A percentile compares a stretch with the other conserved stretches of the same genome.
Evolutionary conservation across 306 rosid genomes (phyloP).

Genomic region (Macrotyloma uniflorum): DNA sequence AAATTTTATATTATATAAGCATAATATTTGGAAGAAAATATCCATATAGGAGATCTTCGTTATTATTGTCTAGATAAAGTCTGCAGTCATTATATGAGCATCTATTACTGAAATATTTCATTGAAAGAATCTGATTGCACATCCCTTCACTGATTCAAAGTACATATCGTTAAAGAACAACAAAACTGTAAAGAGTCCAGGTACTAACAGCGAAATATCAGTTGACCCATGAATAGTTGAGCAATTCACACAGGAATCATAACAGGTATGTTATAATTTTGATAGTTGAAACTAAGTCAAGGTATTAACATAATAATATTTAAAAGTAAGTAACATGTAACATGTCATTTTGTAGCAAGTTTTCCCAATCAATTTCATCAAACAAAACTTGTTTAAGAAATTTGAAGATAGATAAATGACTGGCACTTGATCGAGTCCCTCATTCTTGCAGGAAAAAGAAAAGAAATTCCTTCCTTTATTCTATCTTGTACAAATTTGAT

Average conservation of each 20-base stretch:
- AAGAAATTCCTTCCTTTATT: background rate
- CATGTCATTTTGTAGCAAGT: background rate
- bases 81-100: background rate
- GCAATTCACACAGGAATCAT: background rate
- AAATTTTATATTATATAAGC: background rate
- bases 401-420: slow-evolving; percentile 6
- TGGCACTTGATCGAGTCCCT: slow-evolving; percentile 14
- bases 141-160: slow-evolving; percentile 5
- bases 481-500: background rate
- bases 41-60: background rate
- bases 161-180: background rate
- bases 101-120: background rate
- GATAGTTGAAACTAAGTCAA: slow-evolving; percentile 16
- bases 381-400: background rate
- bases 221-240: background rate
- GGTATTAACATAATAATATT: background rate
- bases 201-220: slow-evolving; percentile 10
- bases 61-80: background rate
- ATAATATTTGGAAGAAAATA: slow-evolving; percentile 8
- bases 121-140: background rate
- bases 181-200: background rate
- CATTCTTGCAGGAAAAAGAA: slow-evolving; percentile 4
- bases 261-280: background rate
- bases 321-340: background rate
- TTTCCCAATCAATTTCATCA: background rate